Evolutionary conservation across 2,329 filamentous ascomycete genomes (phyloP).

Genomic region (Botrytis pseudocinerea): DNA sequence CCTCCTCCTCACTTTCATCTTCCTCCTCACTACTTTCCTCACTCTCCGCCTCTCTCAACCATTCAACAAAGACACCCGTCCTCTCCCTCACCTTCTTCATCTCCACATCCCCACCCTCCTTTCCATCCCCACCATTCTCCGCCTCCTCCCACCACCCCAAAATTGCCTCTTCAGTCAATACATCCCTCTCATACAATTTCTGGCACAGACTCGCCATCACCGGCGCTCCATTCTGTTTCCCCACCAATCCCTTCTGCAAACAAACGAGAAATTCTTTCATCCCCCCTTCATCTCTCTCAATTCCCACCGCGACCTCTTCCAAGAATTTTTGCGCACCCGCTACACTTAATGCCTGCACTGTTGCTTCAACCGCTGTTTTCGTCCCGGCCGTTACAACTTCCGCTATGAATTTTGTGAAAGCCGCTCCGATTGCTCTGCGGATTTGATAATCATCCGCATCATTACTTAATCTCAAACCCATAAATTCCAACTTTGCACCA

Average conservation of each 20-base stretch:
- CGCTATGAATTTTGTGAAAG: conserved; percentile 79
- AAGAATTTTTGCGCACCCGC: conserved; percentile 61
- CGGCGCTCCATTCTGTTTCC: conserved; percentile 61
- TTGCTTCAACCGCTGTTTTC: conserved; percentile 9
- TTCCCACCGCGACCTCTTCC: conserved; percentile 60
- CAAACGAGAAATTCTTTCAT: conserved; percentile 84
- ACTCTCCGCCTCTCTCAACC: conserved; percentile 75
- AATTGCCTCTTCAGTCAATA: conserved; percentile 87
- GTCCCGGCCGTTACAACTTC: conserved; percentile 62
- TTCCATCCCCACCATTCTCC: neutral
- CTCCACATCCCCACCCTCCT: neutral
- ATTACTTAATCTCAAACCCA: conserved; percentile 84
- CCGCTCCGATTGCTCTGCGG: conserved; percentile 79
- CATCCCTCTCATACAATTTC: conserved; percentile 80
- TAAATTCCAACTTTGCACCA: conserved; percentile 81
- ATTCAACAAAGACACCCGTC: conserved; percentile 78
- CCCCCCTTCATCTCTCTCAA: conserved; percentile 66
- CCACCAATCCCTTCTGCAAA: conserved; percentile 76
- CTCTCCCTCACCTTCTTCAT: conserved; percentile 44
- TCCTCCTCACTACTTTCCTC: conserved; percentile 66
- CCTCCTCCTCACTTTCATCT: conserved; percentile 44
- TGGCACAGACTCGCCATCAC: conserved; percentile 79
- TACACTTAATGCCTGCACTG: conserved; percentile 62
- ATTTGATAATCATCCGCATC: conserved; percentile 90
- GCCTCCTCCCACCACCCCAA: conserved; percentile 73